A percentile compares a stretch with the other conserved stretches of the same genome.
Conservation (phyloP, 306 rosid species). For the Lupinus albus region DNA sequence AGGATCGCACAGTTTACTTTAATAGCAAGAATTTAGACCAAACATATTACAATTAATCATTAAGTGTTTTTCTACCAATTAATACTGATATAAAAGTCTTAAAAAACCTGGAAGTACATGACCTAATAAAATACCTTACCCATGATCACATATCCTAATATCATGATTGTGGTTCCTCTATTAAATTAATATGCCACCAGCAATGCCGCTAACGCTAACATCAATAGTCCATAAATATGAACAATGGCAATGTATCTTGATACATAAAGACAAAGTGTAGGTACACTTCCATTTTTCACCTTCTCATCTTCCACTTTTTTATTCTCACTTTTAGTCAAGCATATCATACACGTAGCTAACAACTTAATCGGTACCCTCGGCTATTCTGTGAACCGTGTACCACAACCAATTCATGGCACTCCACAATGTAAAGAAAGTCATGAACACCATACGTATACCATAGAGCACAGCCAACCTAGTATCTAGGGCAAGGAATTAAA, state of each 20-base stretch:
- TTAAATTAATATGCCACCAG: slow-evolving; percentile 3
- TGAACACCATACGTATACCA: no score
- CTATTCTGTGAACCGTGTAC: no score
- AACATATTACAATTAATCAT: no score
- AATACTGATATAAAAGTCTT: slow-evolving; percentile 9
- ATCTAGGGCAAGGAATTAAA: no score
- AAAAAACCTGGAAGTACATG: background rate
- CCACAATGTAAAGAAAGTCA: no score
- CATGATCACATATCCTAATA: slow-evolving; percentile 1
- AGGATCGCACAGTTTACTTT: slow-evolving; percentile 1
- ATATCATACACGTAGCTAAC: background rate
- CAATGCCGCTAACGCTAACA: background rate
- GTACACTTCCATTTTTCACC: background rate
- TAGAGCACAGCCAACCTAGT: no score
- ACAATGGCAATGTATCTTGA: background rate
- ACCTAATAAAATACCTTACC: background rate
- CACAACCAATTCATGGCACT: no score
- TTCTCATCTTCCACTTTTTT: background rate
- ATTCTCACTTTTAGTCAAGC: background rate
- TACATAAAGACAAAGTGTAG: background rate
- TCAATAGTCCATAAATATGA: background rate
- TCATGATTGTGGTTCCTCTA: slow-evolving; percentile 15
- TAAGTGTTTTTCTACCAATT: background rate
- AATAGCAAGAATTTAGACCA: no score
- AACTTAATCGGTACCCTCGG: no score